Evolutionary conservation across 305 asterid species (phyloP).

Genomic region (Nicotiana rustica): DNA sequence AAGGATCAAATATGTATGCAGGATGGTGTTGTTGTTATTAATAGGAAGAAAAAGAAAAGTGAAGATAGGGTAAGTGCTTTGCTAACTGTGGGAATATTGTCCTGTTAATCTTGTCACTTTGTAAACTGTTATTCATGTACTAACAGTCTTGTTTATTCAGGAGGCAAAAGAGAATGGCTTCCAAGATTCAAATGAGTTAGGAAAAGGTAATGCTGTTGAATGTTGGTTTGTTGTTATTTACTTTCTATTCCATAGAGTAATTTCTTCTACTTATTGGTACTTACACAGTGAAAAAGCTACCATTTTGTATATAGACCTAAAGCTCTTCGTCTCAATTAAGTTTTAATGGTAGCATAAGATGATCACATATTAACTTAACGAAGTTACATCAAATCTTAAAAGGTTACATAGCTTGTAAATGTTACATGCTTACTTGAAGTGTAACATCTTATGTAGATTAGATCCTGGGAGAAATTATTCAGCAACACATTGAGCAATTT

Average conservation of each 20-base stretch:
- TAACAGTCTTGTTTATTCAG: slow-evolving; percentile 41
- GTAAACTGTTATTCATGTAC: slow-evolving; percentile 28
- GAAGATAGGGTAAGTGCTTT: slow-evolving; percentile 57
- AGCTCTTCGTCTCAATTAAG: neutral
- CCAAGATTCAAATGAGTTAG: slow-evolving; percentile 6
- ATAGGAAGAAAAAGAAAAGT: slow-evolving; percentile 73
- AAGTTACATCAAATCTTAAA: slow-evolving; percentile 27
- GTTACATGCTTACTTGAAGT: slow-evolving; percentile 16
- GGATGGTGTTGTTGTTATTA: slow-evolving; percentile 71
- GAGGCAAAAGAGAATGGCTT: slow-evolving; percentile 53
- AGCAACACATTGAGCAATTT: neutral
- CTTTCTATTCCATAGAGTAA: slow-evolving; percentile 26
- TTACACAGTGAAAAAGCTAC: slow-evolving; percentile 11
- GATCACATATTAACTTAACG: neutral
- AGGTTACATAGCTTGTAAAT: neutral
- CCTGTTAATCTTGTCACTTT: slow-evolving; percentile 37
- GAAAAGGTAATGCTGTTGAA: slow-evolving; percentile 28
- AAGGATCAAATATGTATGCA: slow-evolving; percentile 54
- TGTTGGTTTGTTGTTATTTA: slow-evolving; percentile 9
- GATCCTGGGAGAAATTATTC: neutral
- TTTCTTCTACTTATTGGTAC: slow-evolving; percentile 28
- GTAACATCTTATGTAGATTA: neutral
- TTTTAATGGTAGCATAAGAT: neutral
- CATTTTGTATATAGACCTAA: neutral
- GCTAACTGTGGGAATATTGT: slow-evolving; percentile 47